Conservation (phyloP, 257 asterid species). For the Solanum virginianum region DNA sequence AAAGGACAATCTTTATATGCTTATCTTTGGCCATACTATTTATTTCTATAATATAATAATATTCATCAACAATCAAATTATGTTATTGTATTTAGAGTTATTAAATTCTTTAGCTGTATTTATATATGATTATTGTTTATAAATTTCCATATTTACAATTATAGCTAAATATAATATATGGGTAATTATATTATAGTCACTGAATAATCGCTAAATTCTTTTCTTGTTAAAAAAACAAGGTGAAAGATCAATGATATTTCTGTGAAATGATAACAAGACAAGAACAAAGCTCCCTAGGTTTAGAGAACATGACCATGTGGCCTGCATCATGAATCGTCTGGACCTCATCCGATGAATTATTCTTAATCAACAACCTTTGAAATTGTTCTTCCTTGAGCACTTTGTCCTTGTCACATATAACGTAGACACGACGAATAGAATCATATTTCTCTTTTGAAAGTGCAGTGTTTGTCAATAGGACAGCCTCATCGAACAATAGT, state of each 20-base stretch:
- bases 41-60: too few relatives aligned
- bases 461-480: not conserved
- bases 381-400: not conserved
- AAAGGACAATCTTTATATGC: not conserved
- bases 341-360: conserved; percentile 26
- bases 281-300: conserved; percentile 14
- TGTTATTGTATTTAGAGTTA: too few relatives aligned
- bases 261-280: conserved; percentile 7
- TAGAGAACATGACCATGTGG: conserved; percentile 39
- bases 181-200: too few relatives aligned
- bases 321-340: conserved; percentile 17
- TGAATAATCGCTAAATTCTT: too few relatives aligned
- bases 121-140: too few relatives aligned
- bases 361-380: conserved; percentile 24
- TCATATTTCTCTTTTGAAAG: conserved; percentile 20
- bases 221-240: not conserved
- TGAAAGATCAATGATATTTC: not conserved
- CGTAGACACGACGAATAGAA: conserved; percentile 18
- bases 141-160: too few relatives aligned
- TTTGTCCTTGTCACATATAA: conserved; percentile 18
- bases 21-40: too few relatives aligned
- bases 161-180: too few relatives aligned
- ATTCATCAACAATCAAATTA: too few relatives aligned
- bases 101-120: too few relatives aligned
- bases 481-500: not conserved